Evolutionary conservation across 1,139 yeast genomes (phyloP), one percentile per base, ranked within the genome.

Genomic region (Spathaspora sp.): DNA sequence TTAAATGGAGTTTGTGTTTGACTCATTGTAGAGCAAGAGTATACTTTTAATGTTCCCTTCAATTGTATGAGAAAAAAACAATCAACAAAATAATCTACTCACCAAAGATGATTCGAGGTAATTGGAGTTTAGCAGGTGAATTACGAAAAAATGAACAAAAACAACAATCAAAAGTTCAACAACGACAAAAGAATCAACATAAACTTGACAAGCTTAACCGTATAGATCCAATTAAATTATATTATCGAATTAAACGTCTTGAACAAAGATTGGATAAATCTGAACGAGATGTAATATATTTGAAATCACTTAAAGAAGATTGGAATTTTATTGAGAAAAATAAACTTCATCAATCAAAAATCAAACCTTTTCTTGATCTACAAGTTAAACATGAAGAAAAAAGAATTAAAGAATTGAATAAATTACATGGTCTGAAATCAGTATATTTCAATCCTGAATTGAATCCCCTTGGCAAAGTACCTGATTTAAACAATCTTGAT

Each of bases 401-500:
- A 25, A 55, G 55, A 29, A 50, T 51, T 23, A 56, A 56, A 31
- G 63, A 58, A n/a, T 51, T 51, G 15, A 56, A 54, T 3, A 69
- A 64, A 47, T 61, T 71, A 18, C 68, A 71, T 68, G 79, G 78
- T 1, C 57, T 50, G 45, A 55, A 68, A 39, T 72, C 78, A 2
- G 60, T 73, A 1, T 74, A 67, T 50, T 74, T 72, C 54, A 74
- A 74, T 51, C 76, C 78, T 3, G 80, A 74, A 50, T 56, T 74
- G 38, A 74, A 74, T 45, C 79, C 80, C 3, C 56, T 73, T 16
- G 80, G 80, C 0, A 72, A 70, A 47, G 72, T 72, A 0, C 80
- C 80, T 0, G 47, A 54, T 3, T 7, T 41, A 1, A 39, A 38
- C 8, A 44, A 43, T n/a, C 25, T 41, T 6, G 20, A 42, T 1